phyloP scores from a whole-genome alignment of 164 flowering plant species.

The Tetracentron sinense region DNA sequence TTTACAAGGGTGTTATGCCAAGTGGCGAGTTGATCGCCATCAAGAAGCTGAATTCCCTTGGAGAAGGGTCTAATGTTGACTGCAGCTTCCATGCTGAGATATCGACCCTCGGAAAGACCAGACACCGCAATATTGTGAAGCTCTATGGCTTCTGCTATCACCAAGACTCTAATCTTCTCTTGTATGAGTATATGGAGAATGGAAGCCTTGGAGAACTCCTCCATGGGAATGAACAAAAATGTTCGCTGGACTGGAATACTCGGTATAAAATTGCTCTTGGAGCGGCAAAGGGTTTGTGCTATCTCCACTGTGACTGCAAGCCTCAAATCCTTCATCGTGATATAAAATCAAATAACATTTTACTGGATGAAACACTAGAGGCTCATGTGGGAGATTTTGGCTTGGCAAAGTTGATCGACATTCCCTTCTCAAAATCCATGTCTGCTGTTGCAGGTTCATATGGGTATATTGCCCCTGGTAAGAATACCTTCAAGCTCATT shows the following conservation, averaged over 20 bases:
- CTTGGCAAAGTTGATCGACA: conserved; percentile 57
- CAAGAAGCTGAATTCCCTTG: conserved; percentile 40
- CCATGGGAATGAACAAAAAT: conserved; percentile 27
- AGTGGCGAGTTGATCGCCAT: conserved; percentile 49
- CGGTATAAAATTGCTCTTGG: conserved; percentile 58
- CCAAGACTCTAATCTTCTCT: conserved; percentile 45
- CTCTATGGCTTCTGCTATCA: conserved; percentile 54
- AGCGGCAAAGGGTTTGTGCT: conserved; percentile 57
- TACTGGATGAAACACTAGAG: conserved; percentile 40
- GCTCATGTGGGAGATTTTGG: conserved; percentile 72
- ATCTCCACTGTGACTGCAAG: conserved; percentile 57
- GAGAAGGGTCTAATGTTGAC: conserved; percentile 42
- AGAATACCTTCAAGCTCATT: conserved; percentile 4
- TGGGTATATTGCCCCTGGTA: conserved; percentile 71
- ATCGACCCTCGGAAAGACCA: conserved; percentile 53
- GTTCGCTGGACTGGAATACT: conserved; percentile 43
- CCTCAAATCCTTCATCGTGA: conserved; percentile 66
- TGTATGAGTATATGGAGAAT: conserved; percentile 56
- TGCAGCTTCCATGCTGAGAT: conserved; percentile 56
- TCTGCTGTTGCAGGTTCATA: conserved; percentile 66
- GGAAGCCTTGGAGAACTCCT: conserved; percentile 64
- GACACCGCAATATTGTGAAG: conserved; percentile 60
- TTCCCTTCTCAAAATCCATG: conserved; percentile 52
- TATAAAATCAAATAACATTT: conserved; percentile 64
- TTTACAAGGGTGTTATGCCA: conserved; percentile 49